These are phyloP conservation scores for Sclerotinia spermophila DNA, from an alignment of 2,329 filamentous ascomycete genomes.

Conservation along the genomic window DNA sequence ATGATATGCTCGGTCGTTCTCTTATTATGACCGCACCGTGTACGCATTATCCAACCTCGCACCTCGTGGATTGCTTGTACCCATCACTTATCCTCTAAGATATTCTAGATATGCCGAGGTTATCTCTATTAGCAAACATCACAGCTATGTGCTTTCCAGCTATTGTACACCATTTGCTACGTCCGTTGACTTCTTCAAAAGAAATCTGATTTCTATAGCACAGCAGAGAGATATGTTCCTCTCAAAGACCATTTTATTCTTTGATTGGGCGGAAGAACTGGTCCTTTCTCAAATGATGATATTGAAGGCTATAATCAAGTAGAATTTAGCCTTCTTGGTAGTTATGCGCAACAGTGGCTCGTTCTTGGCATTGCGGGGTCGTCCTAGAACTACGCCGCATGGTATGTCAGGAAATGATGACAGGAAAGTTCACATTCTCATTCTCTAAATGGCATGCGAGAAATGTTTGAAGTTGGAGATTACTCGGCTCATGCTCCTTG, in stretches of 20 bases:
- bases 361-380: neutral
- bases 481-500: neutral
- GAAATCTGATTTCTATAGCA: neutral
- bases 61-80: neutral
- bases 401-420: neutral
- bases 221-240: neutral
- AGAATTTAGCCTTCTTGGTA: neutral
- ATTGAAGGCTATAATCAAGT: neutral
- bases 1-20: neutral
- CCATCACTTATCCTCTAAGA: neutral
- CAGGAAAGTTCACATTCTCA: neutral
- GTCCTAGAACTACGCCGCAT: neutral
- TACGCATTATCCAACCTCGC: neutral
- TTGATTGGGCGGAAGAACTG: neutral
- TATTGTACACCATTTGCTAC: neutral
- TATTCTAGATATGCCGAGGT: neutral
- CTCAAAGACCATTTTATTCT: neutral
- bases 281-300: neutral
- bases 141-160: neutral
- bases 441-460: neutral
- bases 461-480: neutral
- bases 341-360: neutral
- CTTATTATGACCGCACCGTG: neutral
- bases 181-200: neutral
- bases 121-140: neutral